Percentiles rank a stretch among this genome's conserved stretches.
phyloP scores from a whole-genome alignment of 2,329 filamentous ascomycete genomes.

The Claviceps sp. region DNA sequence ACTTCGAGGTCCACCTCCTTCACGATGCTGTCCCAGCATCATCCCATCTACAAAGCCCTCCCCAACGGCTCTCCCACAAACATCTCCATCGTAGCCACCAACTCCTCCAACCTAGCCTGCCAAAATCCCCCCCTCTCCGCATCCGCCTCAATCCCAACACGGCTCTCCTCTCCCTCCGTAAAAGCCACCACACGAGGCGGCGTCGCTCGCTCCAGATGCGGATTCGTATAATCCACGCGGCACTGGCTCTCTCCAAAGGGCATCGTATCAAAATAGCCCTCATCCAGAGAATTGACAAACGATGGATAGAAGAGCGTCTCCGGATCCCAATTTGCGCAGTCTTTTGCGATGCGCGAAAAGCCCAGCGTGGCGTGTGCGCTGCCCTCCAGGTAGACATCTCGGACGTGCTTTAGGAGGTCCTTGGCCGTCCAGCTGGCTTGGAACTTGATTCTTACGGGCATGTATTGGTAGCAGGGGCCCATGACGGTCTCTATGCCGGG shows the following conservation, averaged over 20 bases:
- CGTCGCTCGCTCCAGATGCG: slow-evolving; percentile 12
- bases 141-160: slow-evolving; percentile 15
- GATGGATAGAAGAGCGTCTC: slow-evolving; percentile 12
- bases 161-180: slow-evolving; percentile 11
- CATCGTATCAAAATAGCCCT: slow-evolving; percentile 15
- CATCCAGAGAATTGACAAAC: slow-evolving; percentile 17
- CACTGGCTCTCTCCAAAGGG: slow-evolving; percentile 15
- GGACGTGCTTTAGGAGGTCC: slow-evolving; percentile 12
- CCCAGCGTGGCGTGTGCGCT: slow-evolving; percentile 13
- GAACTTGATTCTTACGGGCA: slow-evolving; percentile 15
- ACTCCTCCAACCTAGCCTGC: slow-evolving; percentile 13
- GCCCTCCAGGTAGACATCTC: slow-evolving; percentile 12
- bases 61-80: slow-evolving; percentile 7
- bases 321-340: slow-evolving; percentile 12
- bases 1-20: too few species aligned
- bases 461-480: slow-evolving; percentile 18
- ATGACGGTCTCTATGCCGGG: slow-evolving; percentile 12
- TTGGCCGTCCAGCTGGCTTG: slow-evolving; percentile 11
- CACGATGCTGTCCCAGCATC: too few species aligned
- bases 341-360: slow-evolving; percentile 10
- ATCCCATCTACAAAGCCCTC: not conserved
- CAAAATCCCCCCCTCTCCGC: slow-evolving; percentile 15
- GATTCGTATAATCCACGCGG: slow-evolving; percentile 15
- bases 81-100: slow-evolving; percentile 9
- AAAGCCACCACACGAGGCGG: slow-evolving; percentile 15